Conservation (phyloP, 805 yeast species). For the Wilhelminamyces savonicus region DNA sequence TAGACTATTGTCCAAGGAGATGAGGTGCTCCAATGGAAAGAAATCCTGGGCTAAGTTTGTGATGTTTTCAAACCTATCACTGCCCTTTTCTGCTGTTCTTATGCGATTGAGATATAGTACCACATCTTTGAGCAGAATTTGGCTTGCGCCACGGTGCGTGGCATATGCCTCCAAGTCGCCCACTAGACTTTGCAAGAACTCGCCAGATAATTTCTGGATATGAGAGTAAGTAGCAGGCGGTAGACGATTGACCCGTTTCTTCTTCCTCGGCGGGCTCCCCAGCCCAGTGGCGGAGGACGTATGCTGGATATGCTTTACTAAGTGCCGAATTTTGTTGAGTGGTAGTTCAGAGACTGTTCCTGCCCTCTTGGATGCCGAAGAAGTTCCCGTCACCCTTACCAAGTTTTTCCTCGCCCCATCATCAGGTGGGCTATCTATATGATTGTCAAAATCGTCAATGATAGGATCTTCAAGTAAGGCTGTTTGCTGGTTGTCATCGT, state of each 20-base stretch:
- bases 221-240: constrained; percentile 9
- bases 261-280: constrained; percentile 3
- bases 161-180: constrained; percentile 31
- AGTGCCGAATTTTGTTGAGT: no score
- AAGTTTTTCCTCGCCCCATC: no score
- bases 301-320: no score
- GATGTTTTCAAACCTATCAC: constrained; percentile 14
- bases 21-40: constrained; percentile 30
- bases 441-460: no score
- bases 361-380: no score
- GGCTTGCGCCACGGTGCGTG: constrained; percentile 21
- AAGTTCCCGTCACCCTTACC: no score
- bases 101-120: constrained; percentile 28
- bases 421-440: no score
- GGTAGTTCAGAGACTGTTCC: no score
- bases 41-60: constrained; percentile 26
- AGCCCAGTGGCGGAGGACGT: no score
- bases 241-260: constrained; percentile 2
- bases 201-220: constrained; percentile 23
- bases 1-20: constrained; percentile 27
- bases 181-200: constrained; percentile 24
- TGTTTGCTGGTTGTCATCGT: no score
- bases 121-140: constrained; percentile 28
- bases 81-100: constrained; percentile 12
- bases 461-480: no score